Base-by-base conservation (phyloP, 108 stramenopile genomes). In the Cyclotella kingstonii region DNA sequence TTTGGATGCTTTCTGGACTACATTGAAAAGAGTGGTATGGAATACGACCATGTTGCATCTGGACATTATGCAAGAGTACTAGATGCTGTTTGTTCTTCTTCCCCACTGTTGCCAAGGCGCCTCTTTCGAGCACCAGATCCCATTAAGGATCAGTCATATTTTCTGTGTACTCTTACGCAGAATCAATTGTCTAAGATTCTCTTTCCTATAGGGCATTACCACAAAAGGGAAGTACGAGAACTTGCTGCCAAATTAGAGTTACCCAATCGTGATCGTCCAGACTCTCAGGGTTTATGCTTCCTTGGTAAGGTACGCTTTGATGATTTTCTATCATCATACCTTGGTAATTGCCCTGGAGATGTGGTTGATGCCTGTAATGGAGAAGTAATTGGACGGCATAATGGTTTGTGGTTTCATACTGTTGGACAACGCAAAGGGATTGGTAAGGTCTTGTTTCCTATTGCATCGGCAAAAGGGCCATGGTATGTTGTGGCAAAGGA, bases 401-500 rank as follows among this genome's bases (percentile, higher is more conserved):
- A 90, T 10, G 97, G 97, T 6, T 80, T 98, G 18, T 98, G 97
- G 97, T 97, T 86, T 73, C 97, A 98, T 75, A 98, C 97, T 10
- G 89, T 98, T 12, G 95, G 95, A 25, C 97, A 98, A 70, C 83
- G 97, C 28, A 98, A 96, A 63, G 97, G 97, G 7, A 81, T 98
- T 49, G 97, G 96, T 1, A 80, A 80, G 21, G 81, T 82, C 5
- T 67, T 98, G 54, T 35, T 79, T 66, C 86, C 90, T 10, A 34
- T 61, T 25, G 83, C 84, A 35, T 85, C 88, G 11, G 55, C 86
- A 7, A 45, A 68, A n/a, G 97, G 97, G n/a, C 95, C 95, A 25
- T 98, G 95, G 95, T 98, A 93, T 73, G 95, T 98, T 7, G 94
- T 95, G 23, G 83, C 89, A 43, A 98, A 98, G 82, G 87, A 96